Evolutionary conservation across 2,329 filamentous ascomycete species (phyloP).

Genomic region (Scytalidium sp.): DNA sequence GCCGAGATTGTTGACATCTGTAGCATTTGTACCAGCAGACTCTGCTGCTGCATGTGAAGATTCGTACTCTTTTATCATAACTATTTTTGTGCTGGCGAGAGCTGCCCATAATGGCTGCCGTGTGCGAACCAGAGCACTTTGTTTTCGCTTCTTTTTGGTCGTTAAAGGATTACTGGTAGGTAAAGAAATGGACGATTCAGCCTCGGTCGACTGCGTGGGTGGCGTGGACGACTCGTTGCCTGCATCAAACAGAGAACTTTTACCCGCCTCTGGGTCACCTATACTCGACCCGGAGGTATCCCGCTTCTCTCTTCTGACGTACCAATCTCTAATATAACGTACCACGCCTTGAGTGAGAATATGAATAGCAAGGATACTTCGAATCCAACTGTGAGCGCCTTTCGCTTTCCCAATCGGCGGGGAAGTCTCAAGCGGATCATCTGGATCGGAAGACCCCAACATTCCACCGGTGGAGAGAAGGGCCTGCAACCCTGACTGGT

Average conservation of each 20-base stretch:
- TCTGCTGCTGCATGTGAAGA: slow-evolving; percentile 75
- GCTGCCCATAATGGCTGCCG: slow-evolving; percentile 93
- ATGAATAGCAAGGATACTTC: slow-evolving; percentile 69
- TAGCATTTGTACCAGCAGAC: slow-evolving; percentile 70
- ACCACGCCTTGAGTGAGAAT: slow-evolving; percentile 73
- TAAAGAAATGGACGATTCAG: slow-evolving; percentile 19
- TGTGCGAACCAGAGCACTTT: slow-evolving; percentile 85
- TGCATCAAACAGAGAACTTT: slow-evolving; percentile 40
- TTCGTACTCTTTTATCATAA: slow-evolving; percentile 88
- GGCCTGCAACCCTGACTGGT: slow-evolving; percentile 21
- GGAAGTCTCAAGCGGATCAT: slow-evolving; percentile 45
- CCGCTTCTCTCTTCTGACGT: slow-evolving; percentile 56
- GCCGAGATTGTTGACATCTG: slow-evolving; percentile 73
- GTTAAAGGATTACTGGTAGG: slow-evolving; percentile 39
- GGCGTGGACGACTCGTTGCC: slow-evolving; percentile 41
- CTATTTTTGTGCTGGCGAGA: slow-evolving; percentile 92
- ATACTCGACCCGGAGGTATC: slow-evolving; percentile 45
- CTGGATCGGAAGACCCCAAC: slow-evolving; percentile 28
- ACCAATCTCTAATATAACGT: slow-evolving; percentile 68
- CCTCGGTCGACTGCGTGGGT: slow-evolving; percentile 18
- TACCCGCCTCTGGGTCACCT: slow-evolving; percentile 63
- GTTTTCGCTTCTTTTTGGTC: slow-evolving; percentile 82
- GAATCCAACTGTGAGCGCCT: slow-evolving; percentile 61
- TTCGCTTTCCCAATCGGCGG: slow-evolving; percentile 49
- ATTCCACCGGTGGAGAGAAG: slow-evolving; percentile 21